phyloP scores from a whole-genome alignment of 805 yeast species.

The Wickerhamiella lipophila region DNA sequence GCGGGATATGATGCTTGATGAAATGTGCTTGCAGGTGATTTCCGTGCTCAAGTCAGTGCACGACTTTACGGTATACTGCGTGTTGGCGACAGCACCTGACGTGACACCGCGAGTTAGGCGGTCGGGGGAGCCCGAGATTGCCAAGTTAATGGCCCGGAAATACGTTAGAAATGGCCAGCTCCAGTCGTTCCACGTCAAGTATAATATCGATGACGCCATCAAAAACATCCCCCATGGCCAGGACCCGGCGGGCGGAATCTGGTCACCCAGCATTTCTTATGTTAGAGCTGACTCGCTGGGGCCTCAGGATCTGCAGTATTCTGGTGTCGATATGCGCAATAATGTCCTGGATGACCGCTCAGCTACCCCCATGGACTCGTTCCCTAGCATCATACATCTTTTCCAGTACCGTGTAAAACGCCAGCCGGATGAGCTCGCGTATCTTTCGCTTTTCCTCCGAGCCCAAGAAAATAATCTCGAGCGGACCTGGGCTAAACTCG shows the following conservation, averaged over 20 bases:
- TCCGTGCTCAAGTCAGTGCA: slow-evolving; percentile 44
- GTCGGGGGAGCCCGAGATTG: slow-evolving; percentile 82
- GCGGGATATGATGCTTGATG: slow-evolving; percentile 33
- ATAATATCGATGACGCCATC: slow-evolving; percentile 51
- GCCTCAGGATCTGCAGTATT: slow-evolving; percentile 57
- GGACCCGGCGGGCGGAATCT: slow-evolving; percentile 67
- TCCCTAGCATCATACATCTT: slow-evolving; percentile 55
- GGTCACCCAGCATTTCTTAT: slow-evolving; percentile 68
- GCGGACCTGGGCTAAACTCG: slow-evolving; percentile 70
- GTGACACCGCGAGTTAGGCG: slow-evolving; percentile 72
- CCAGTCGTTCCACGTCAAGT: slow-evolving; percentile 69
- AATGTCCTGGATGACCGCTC: slow-evolving; percentile 69
- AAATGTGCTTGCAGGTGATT: slow-evolving; percentile 37
- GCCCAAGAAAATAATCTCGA: slow-evolving; percentile 38
- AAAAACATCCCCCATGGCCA: slow-evolving; percentile 60
- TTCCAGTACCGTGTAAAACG: slow-evolving; percentile 64
- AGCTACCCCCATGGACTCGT: slow-evolving; percentile 59
- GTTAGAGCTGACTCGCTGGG: slow-evolving; percentile 44
- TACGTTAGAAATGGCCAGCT: slow-evolving; percentile 68
- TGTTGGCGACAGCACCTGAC: slow-evolving; percentile 66
- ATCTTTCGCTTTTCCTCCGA: slow-evolving; percentile 32
- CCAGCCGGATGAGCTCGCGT: slow-evolving; percentile 73
- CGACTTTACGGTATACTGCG: slow-evolving; percentile 66
- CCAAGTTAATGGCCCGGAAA: slow-evolving; percentile 73
- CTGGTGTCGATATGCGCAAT: slow-evolving; percentile 69